Evolutionary conservation across 768 basidiomycete genomes (phyloP).

Genomic region (Calocera viscosa): DNA sequence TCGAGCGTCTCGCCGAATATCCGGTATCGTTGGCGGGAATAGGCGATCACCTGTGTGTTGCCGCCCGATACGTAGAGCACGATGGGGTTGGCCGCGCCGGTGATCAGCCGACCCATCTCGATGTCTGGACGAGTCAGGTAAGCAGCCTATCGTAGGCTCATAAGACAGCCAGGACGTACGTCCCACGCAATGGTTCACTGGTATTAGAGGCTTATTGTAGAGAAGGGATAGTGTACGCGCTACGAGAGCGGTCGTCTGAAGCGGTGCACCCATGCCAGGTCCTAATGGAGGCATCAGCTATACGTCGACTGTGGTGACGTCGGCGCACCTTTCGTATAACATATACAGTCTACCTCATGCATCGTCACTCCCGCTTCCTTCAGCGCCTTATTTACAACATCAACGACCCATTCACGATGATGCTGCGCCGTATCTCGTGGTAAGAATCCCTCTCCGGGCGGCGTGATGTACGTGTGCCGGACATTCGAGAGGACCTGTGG

Average conservation of each 20-base stretch:
- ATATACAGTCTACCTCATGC: conserved; percentile 82
- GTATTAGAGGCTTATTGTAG: conserved; percentile 81
- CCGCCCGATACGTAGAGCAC: conserved; percentile 98
- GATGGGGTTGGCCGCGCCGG: conserved; percentile 86
- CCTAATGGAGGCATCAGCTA: conserved; percentile 39
- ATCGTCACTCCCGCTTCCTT: conserved; percentile 54
- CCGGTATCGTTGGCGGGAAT: conserved; percentile 91
- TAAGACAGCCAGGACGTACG: conserved; percentile 43
- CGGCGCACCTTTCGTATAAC: conserved; percentile 80
- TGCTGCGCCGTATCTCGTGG: conserved; percentile 92
- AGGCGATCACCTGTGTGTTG: conserved; percentile 98
- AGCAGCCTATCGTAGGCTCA: neutral
- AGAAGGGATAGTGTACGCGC: conserved; percentile 82
- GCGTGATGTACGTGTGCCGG: conserved; percentile 97
- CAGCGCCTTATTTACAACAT: conserved; percentile 67
- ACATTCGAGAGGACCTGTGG: conserved; percentile 78
- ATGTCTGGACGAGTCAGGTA: conserved; percentile 51
- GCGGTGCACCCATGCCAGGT: conserved; percentile 97
- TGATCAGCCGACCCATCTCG: conserved; percentile 94
- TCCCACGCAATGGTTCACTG: conserved; percentile 98
- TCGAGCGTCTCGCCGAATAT: conserved; percentile 99
- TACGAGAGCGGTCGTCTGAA: conserved; percentile 88
- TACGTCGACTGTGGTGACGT: conserved; percentile 1
- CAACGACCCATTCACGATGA: conserved; percentile 83
- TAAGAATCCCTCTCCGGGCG: conserved; percentile 94